Evolutionary conservation across 1,284 basidiomycete genomes (phyloP).

Genomic region (Marasmius oreades): DNA sequence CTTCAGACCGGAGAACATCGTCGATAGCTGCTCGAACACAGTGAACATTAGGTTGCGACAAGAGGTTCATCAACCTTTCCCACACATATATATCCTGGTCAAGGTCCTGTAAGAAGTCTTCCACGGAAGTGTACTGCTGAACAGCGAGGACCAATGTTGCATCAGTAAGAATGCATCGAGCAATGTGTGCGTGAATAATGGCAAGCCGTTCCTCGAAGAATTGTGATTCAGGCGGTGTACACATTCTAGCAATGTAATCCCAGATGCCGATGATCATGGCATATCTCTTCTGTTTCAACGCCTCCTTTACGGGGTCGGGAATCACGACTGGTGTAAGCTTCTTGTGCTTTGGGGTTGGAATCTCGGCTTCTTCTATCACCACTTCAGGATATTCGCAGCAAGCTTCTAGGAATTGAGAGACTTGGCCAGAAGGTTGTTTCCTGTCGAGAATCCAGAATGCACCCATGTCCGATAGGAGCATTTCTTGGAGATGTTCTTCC

Average conservation of each 20-base stretch:
- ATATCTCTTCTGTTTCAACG: constrained; percentile 23
- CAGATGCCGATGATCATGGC: constrained; percentile 17
- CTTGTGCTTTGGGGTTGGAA: not conserved
- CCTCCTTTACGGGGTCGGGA: constrained; percentile 11
- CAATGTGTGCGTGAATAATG: constrained; percentile 31
- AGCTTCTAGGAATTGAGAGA: not conserved
- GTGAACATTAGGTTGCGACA: constrained; percentile 24
- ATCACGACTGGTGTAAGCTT: not conserved
- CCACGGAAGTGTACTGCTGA: constrained; percentile 27
- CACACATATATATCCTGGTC: constrained; percentile 25
- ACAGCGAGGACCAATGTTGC: constrained; percentile 30
- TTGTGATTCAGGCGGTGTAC: constrained; percentile 23
- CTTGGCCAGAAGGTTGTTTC: not conserved
- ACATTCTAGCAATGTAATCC: constrained; percentile 28
- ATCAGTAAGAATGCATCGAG: constrained; percentile 31
- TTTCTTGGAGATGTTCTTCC: constrained; percentile 1
- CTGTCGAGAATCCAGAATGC: not conserved
- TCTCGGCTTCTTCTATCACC: not conserved
- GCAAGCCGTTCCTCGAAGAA: constrained; percentile 28
- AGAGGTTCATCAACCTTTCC: constrained; percentile 31
- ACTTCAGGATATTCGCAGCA: constrained; percentile 1
- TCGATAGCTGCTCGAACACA: constrained; percentile 27
- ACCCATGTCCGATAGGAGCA: not conserved
- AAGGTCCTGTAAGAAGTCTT: constrained; percentile 25
- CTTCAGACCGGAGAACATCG: constrained; percentile 25